Evolutionary conservation across 805 yeast genomes (phyloP).

Genomic region (Isabelozyma heimii): DNA sequence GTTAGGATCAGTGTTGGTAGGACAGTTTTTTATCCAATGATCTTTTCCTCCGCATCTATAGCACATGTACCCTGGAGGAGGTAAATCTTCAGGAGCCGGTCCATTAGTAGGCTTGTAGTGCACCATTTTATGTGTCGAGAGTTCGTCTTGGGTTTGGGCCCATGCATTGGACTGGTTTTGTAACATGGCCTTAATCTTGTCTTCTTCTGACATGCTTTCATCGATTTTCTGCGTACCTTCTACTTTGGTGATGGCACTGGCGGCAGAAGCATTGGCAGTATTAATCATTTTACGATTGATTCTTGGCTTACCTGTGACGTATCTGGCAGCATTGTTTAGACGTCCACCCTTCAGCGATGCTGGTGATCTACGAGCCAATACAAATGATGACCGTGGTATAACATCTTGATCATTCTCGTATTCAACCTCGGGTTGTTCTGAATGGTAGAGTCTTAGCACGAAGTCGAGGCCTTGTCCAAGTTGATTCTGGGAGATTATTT

Average conservation of each 20-base stretch:
- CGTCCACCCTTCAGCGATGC: slow-evolving; percentile 43
- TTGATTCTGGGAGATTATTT: slow-evolving; percentile 77
- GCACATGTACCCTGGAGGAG: slow-evolving; percentile 96
- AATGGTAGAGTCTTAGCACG: slow-evolving; percentile 66
- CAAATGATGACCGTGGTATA: slow-evolving; percentile 85
- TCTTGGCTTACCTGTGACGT: slow-evolving; percentile 69
- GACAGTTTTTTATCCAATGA: slow-evolving; percentile 96
- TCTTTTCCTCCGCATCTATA: slow-evolving; percentile 91
- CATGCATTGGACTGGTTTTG: slow-evolving; percentile 91
- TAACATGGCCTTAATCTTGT: slow-evolving; percentile 85
- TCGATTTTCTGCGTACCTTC: slow-evolving; percentile 23
- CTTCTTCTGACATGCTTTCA: slow-evolving; percentile 70
- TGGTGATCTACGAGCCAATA: slow-evolving; percentile 78
- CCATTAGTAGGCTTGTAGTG: slow-evolving; percentile 47
- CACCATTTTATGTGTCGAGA: slow-evolving; percentile 82
- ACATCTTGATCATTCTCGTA: slow-evolving; percentile 87
- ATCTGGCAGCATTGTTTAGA: slow-evolving; percentile 61
- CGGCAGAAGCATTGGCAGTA: slow-evolving; percentile 20
- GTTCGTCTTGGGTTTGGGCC: slow-evolving; percentile 89
- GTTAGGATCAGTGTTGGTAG: slow-evolving; percentile 87
- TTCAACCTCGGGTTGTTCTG: slow-evolving; percentile 56
- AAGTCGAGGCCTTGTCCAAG: slow-evolving; percentile 83
- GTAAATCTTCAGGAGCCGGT: slow-evolving; percentile 58
- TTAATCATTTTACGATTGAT: slow-evolving; percentile 42
- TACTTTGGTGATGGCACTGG: slow-evolving; percentile 14